A percentile compares a stretch with the other conserved stretches of the same genome.
These are phyloP conservation scores for Yamadazyma dushanensis DNA, from an alignment of 1,139 yeast species.

Conservation along the genomic window DNA sequence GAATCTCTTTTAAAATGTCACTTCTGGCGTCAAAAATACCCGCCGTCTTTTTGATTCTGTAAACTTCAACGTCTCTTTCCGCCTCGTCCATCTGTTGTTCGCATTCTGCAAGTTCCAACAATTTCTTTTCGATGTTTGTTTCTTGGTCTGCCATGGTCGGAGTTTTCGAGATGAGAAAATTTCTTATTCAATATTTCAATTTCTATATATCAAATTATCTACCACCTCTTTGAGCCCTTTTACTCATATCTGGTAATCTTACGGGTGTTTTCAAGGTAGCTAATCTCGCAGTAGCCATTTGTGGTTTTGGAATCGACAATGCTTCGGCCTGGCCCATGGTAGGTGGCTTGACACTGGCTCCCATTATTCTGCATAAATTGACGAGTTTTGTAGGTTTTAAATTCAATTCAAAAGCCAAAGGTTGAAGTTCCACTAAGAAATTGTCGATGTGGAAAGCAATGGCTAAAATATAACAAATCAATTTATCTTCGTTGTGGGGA, in stretches of 20 bases:
- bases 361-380: slow-evolving; percentile 74
- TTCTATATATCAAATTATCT: slow-evolving; percentile 2
- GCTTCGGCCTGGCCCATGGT: slow-evolving; percentile 84
- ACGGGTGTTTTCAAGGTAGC: slow-evolving; percentile 89
- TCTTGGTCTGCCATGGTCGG: slow-evolving; percentile 2
- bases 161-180: slow-evolving; percentile 2
- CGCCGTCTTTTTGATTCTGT: slow-evolving; percentile 50
- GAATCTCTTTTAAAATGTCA: slow-evolving; percentile 44
- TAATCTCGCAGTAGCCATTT: slow-evolving; percentile 68
- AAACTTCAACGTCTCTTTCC: slow-evolving; percentile 55
- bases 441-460: slow-evolving; percentile 74
- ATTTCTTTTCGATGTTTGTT: slow-evolving; percentile 12
- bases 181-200: neutral
- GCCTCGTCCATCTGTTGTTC: slow-evolving; percentile 56
- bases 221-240: slow-evolving; percentile 51
- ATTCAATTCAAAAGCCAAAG: slow-evolving; percentile 82
- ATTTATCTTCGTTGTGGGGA: slow-evolving; percentile 83
- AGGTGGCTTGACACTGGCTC: slow-evolving; percentile 75
- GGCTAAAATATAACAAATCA: slow-evolving; percentile 76
- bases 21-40: slow-evolving; percentile 53
- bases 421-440: slow-evolving; percentile 73
- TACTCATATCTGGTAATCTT: slow-evolving; percentile 79
- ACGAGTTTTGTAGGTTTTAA: slow-evolving; percentile 75
- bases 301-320: slow-evolving; percentile 68
- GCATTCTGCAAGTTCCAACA: slow-evolving; percentile 45